Base-by-base conservation (phyloP, 371 early-diverging fungal species). In the Encephalitozoon hellem region DNA sequence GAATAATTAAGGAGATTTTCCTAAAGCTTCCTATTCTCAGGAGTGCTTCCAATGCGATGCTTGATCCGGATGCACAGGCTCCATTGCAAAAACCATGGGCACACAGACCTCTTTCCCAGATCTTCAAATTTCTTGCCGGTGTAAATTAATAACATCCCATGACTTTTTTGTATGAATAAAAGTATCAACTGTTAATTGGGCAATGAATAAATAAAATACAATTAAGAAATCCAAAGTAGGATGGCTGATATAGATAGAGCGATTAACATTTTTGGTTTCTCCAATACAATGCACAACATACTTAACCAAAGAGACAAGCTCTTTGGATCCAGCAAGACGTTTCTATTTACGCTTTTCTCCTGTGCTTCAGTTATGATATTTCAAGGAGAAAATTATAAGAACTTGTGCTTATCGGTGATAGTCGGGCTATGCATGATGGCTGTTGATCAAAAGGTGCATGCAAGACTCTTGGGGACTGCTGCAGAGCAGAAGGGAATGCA, bases 211-310 rank as follows among this genome's bases (percentile, higher is more conserved):
- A 38, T 59, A 59, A 59, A 59, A 38, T 59, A n/a, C 32, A 59
- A 59, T 59, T 59, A 59, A 59, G 28, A 47, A 47, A 47, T 47
- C 49, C 49, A 47, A 47, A 47, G 18, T 47, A 47, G 49, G 49
- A 47, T 47, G 49, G 15, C 49, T 21, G 49, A 47, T 47, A 21
- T 21, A 47, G 21, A 47, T 47, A 47, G 49, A 47, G 15, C 49
- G 15, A 47, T 21, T 21, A 47, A 47, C 21, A 21, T 47, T 47
- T 21, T 47, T 47, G 49, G 18, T 21, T 47, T 47, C 8, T 4
- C 49, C 21, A 21, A 8, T 34, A 28, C 59, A 15, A 28, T 28
- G 38, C 30, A 59, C 18, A 28, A 30, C 32, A 59, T 59, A 59
- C 38, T 59, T 59, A 38, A 34, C 0, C 12, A 38, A 21, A 59